Conservation (phyloP, 75 land plant species). For the Sequoiadendron giganteum region DNA sequence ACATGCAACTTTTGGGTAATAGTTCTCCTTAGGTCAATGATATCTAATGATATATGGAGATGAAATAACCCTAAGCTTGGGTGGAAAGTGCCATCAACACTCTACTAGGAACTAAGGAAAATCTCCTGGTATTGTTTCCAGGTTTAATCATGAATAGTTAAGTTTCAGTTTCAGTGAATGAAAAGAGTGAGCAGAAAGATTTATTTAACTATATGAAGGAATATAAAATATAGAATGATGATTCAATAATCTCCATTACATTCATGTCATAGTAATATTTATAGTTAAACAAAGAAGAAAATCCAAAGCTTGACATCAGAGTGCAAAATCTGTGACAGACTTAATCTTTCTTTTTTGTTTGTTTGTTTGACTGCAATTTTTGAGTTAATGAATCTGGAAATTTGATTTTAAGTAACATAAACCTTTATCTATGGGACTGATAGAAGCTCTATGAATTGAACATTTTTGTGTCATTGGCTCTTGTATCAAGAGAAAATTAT, state of each 20-base stretch:
- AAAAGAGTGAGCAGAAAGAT: not conserved
- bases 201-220: not conserved
- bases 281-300: not conserved
- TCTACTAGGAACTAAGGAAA: not conserved
- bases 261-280: not conserved
- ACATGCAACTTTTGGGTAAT: not conserved
- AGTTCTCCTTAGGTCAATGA: not conserved
- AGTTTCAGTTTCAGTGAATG: not conserved
- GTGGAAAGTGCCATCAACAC: not conserved
- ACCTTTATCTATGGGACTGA: not conserved
- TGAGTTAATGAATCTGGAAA: not conserved
- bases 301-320: not conserved
- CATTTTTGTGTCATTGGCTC: not conserved
- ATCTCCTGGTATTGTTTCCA: not conserved
- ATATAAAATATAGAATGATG: no score
- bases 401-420: not conserved
- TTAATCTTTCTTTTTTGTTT: not conserved
- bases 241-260: no score
- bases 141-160: not conserved
- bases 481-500: not conserved
- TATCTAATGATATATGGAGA: not conserved
- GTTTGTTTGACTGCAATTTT: not conserved
- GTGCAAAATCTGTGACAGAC: not conserved
- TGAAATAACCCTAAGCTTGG: not conserved
- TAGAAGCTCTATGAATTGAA: not conserved